These are phyloP conservation scores for Teratosphaeria viscida DNA, from an alignment of 2,329 filamentous ascomycete genomes.

Conservation along the genomic window DNA sequence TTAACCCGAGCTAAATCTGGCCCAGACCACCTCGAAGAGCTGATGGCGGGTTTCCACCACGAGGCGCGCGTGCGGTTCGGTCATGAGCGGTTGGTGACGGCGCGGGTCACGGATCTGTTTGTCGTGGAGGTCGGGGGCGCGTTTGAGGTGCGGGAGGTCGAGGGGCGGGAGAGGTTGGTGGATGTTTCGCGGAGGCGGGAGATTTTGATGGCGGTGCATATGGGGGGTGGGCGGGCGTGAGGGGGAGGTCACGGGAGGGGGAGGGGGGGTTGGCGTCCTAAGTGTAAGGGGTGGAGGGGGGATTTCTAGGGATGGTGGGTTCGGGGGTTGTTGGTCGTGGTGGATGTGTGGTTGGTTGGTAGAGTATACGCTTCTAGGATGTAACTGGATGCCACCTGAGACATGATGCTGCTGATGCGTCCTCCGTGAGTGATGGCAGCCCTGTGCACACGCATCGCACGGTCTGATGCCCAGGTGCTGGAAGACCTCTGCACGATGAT, in stretches of 20 bases:
- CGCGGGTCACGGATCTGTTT: slow-evolving; percentile 4
- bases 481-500: not conserved
- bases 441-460: not conserved
- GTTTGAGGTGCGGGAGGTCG: slow-evolving; percentile 7
- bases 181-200: slow-evolving; percentile 5
- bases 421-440: not conserved
- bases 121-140: slow-evolving; percentile 3
- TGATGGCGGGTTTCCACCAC: slow-evolving; percentile 4
- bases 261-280: not conserved
- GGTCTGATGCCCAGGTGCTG: not conserved
- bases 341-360: not conserved
- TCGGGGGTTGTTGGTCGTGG: not conserved
- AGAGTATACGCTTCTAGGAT: not conserved
- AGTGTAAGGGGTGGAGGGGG: too few relatives aligned
- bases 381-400: not conserved
- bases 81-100: slow-evolving; percentile 5
- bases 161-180: slow-evolving; percentile 5
- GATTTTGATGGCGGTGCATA: not conserved
- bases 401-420: not conserved
- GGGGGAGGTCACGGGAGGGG: not conserved
- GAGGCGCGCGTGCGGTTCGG: slow-evolving; percentile 3
- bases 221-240: not conserved
- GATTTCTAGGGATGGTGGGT: not conserved
- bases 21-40: slow-evolving; percentile 4
- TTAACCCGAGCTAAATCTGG: too few relatives aligned